Evolutionary conservation across 352 stramenopile genomes (phyloP).

Genomic region (Phytophthora idaei): DNA sequence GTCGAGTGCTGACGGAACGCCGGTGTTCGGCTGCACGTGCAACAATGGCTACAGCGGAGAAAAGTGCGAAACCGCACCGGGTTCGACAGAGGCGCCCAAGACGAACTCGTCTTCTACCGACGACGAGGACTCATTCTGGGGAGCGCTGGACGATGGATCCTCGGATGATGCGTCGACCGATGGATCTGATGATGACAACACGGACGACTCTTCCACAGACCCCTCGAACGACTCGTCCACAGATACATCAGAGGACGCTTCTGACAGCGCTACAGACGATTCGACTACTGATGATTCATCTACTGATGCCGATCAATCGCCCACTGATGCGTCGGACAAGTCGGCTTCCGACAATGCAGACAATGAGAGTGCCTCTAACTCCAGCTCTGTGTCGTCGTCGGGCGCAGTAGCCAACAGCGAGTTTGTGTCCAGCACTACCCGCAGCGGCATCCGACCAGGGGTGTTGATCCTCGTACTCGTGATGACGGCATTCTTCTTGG

Average conservation of each 20-base stretch:
- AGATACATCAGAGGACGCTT: neutral
- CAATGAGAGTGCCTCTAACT: slow-evolving; percentile 6
- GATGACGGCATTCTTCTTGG: slow-evolving; percentile 59
- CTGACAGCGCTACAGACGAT: neutral
- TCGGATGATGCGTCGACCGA: slow-evolving; percentile 1
- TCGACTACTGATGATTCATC: slow-evolving; percentile 11
- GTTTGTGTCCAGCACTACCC: slow-evolving; percentile 22
- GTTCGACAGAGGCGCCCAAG: neutral
- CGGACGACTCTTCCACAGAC: neutral
- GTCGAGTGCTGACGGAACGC: slow-evolving; percentile 33
- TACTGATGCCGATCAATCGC: slow-evolving; percentile 2
- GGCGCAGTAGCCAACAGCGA: slow-evolving; percentile 5
- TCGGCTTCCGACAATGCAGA: slow-evolving; percentile 13
- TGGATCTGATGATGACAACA: slow-evolving; percentile 8
- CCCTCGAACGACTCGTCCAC: slow-evolving; percentile 6
- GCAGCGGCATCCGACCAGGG: slow-evolving; percentile 42
- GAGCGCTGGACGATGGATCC: neutral
- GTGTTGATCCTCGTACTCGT: slow-evolving; percentile 69
- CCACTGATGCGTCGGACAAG: slow-evolving; percentile 9
- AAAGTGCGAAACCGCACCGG: slow-evolving; percentile 43
- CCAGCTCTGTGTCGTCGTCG: slow-evolving; percentile 15
- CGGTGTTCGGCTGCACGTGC: slow-evolving; percentile 67
- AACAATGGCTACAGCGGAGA: slow-evolving; percentile 73
- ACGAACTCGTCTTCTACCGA: slow-evolving; percentile 17
- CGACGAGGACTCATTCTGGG: slow-evolving; percentile 16